A percentile compares a stretch with the other conserved stretches of the same genome.
These are phyloP conservation scores for Malassezia vespertilionis DNA, from an alignment of 1,284 basidiomycete species.

Conservation along the genomic window DNA sequence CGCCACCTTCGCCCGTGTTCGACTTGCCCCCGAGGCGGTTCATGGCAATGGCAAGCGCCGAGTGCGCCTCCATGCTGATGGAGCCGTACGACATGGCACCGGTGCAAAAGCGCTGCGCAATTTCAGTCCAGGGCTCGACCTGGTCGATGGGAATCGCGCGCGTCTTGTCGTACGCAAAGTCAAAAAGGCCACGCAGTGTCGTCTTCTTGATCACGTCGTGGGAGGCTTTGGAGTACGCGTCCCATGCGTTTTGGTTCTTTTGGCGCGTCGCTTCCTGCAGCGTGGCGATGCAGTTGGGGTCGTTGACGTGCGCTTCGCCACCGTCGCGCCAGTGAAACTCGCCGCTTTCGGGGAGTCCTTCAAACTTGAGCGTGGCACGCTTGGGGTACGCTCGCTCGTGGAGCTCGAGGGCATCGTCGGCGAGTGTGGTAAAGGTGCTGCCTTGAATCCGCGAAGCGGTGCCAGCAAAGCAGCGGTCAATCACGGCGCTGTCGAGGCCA, in stretches of 20 bases:
- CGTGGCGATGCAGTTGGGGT: constrained; percentile 39
- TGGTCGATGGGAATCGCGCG: constrained; percentile 42
- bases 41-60: constrained; percentile 42
- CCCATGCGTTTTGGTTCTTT: constrained; percentile 39
- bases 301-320: constrained; percentile 43
- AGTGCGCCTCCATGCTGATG: constrained; percentile 45
- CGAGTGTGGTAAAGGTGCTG: constrained; percentile 35
- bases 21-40: constrained; percentile 45
- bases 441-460: constrained; percentile 41
- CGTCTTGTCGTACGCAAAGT: constrained; percentile 36
- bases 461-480: constrained; percentile 43
- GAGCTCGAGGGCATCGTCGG: constrained; percentile 42
- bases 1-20: constrained; percentile 45
- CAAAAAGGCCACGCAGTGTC: constrained; percentile 40
- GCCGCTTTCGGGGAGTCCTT: constrained; percentile 38
- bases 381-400: constrained; percentile 42
- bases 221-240: constrained; percentile 39
- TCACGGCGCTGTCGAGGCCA: constrained; percentile 33
- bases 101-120: constrained; percentile 44
- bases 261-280: constrained; percentile 41
- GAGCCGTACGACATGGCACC: constrained; percentile 46
- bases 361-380: constrained; percentile 29
- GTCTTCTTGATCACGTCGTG: constrained; percentile 36
- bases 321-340: constrained; percentile 45
- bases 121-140: constrained; percentile 47